A percentile compares a stretch with the other conserved stretches of the same genome.
These are phyloP conservation scores for Chytriomyces confervae DNA, from an alignment of 192 early-diverging fungal species.

Conservation along the genomic window DNA sequence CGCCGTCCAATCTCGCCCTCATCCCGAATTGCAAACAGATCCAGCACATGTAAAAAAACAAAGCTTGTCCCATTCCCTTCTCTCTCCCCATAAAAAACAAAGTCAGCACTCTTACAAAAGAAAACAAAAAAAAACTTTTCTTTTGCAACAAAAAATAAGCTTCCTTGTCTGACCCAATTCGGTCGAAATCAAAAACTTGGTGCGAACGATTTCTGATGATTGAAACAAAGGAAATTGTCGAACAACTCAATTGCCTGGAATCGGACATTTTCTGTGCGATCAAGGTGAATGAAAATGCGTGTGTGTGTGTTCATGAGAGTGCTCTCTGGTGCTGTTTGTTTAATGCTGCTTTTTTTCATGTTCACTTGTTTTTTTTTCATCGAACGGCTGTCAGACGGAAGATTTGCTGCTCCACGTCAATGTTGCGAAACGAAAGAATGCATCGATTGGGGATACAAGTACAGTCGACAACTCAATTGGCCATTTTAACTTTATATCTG, in stretches of 20 bases:
- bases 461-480: slow-evolving; percentile 65
- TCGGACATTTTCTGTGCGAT: slow-evolving; percentile 67
- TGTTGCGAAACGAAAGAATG: slow-evolving; percentile 16
- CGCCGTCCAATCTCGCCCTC: neutral
- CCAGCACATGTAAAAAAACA: no score
- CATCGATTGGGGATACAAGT: slow-evolving; percentile 36
- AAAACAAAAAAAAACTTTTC: neutral
- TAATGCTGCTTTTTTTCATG: neutral
- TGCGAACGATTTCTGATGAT: slow-evolving; percentile 60
- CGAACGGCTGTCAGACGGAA: slow-evolving; percentile 61
- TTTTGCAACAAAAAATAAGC: neutral
- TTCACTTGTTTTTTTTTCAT: slow-evolving; percentile 23
- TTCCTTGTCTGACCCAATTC: neutral
- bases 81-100: neutral
- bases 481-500: slow-evolving; percentile 76
- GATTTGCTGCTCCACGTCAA: slow-evolving; percentile 62
- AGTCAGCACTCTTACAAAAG: neutral
- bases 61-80: neutral
- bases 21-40: neutral
- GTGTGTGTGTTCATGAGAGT: no score
- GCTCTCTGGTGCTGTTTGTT: no score
- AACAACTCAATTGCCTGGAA: slow-evolving; percentile 72
- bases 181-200: slow-evolving; percentile 5
- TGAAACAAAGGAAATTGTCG: slow-evolving; percentile 62
- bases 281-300: slow-evolving; percentile 49